Evolutionary conservation across 176 grass and related monocot genomes (phyloP).

Genomic region (Dendrocalamus sinicus): DNA sequence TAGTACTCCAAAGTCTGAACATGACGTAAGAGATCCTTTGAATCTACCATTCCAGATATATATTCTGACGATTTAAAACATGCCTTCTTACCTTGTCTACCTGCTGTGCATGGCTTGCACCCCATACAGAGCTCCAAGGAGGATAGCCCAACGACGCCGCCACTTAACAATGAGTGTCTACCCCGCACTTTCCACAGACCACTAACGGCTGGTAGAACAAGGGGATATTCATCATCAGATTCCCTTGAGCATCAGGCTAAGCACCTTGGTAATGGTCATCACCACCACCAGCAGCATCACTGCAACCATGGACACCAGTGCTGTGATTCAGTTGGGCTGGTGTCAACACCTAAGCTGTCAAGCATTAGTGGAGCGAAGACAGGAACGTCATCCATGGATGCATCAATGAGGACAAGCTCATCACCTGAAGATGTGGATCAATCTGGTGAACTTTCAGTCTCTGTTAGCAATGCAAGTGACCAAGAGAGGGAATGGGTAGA

Average conservation of each 20-base stretch:
- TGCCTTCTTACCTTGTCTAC: constrained; percentile 18
- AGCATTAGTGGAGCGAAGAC: constrained; percentile 82
- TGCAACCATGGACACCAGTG: constrained; percentile 35
- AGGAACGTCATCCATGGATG: constrained; percentile 64
- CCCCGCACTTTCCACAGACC: constrained; percentile 49
- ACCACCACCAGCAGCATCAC: constrained; percentile 50
- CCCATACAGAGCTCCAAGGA: constrained; percentile 65
- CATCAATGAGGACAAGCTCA: constrained; percentile 73
- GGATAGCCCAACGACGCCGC: constrained; percentile 55
- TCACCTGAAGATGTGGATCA: constrained; percentile 67
- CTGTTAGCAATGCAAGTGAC: constrained; percentile 79
- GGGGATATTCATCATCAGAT: constrained; percentile 69
- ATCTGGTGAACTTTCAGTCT: constrained; percentile 66
- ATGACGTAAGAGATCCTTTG: constrained; percentile 47
- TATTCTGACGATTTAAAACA: constrained; percentile 18
- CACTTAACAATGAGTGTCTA: constrained; percentile 53
- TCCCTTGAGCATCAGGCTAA: constrained; percentile 51
- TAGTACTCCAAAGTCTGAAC: constrained; percentile 61
- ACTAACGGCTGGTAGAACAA: constrained; percentile 43
- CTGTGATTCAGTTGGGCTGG: constrained; percentile 47
- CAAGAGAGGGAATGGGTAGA: constrained; percentile 84
- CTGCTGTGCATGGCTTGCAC: not conserved
- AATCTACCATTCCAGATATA: constrained; percentile 12
- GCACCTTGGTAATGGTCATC: constrained; percentile 28
- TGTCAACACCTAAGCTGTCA: constrained; percentile 72